These are phyloP conservation scores for Umbelopsis sp. DNA, from an alignment of 192 early-diverging fungal genomes.

Conservation along the genomic window DNA sequence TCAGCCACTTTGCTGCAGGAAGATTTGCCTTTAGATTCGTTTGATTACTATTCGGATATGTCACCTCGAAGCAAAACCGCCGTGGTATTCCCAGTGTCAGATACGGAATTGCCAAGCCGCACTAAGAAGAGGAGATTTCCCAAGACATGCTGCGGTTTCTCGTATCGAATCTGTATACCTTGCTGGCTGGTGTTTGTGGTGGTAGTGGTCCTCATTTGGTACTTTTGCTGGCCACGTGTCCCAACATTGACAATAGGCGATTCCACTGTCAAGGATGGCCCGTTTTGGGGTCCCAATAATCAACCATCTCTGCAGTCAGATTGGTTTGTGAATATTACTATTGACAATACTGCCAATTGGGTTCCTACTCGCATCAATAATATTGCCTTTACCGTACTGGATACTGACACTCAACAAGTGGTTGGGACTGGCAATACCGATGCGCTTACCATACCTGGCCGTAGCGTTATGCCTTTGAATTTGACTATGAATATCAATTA, in stretches of 20 bases:
- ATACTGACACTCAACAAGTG: conserved; percentile 16
- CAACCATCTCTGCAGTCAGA: conserved; percentile 16
- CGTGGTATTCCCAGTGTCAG: background rate
- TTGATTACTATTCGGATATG: conserved; percentile 14
- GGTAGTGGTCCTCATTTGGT: conserved; percentile 24
- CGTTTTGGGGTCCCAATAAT: conserved; percentile 5
- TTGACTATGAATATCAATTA: conserved; percentile 22
- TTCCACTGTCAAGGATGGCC: conserved; percentile 3
- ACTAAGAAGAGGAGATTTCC: conserved; percentile 20
- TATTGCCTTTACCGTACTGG: conserved; percentile 21
- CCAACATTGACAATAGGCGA: conserved; percentile 22
- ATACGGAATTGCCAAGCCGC: background rate
- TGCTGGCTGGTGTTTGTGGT: background rate
- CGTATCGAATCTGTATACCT: background rate
- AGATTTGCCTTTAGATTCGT: background rate
- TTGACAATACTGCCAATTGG: conserved; percentile 32
- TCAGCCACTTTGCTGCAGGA: conserved; percentile 5
- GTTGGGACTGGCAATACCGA: conserved; percentile 29
- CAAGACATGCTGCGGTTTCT: conserved; percentile 15
- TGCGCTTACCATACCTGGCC: conserved; percentile 14
- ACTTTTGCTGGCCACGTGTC: conserved; percentile 32
- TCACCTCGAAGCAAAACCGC: conserved; percentile 3
- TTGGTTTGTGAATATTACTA: conserved; percentile 32
- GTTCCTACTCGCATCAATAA: conserved; percentile 27
- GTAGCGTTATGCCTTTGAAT: background rate